These are phyloP conservation scores for Colletotrichum cereale DNA, from an alignment of 2,329 filamentous ascomycete species.

Conservation along the genomic window DNA sequence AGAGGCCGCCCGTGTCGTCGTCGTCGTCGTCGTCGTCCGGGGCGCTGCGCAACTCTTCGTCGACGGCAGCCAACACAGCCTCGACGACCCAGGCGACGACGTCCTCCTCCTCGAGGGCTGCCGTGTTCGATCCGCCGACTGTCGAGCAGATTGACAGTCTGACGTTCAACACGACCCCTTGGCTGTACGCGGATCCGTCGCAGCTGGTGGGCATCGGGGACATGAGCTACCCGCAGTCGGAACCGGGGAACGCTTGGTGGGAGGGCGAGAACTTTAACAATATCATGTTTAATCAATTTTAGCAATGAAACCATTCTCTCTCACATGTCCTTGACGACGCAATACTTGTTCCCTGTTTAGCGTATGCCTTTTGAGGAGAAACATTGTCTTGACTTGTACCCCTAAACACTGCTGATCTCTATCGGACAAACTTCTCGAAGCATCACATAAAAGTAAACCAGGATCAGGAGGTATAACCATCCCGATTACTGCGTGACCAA, in stretches of 20 bases:
- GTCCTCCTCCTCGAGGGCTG: constrained; percentile 4
- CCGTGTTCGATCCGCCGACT: constrained; percentile 47
- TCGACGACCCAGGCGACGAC: not conserved
- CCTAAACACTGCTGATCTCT: no score
- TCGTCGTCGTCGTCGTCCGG: constrained; percentile 39
- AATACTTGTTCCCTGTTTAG: no score
- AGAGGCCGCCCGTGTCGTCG: constrained; percentile 43
- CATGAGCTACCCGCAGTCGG: constrained; percentile 49
- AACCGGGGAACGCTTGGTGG: constrained; percentile 54
- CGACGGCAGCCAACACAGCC: not conserved
- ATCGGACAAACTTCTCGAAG: no score
- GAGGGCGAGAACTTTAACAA: constrained; percentile 55
- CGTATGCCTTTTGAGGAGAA: no score
- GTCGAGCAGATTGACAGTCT: constrained; percentile 52
- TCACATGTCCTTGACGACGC: not conserved
- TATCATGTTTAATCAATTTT: constrained; percentile 55
- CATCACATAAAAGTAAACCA: no score
- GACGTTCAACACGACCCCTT: constrained; percentile 57
- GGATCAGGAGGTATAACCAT: no score
- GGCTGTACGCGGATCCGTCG: constrained; percentile 57
- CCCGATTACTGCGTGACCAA: no score
- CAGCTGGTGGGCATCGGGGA: constrained; percentile 55
- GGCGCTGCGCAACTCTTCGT: constrained; percentile 30
- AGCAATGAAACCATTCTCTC: constrained; percentile 33
- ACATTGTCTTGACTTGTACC: no score